Conservation (phyloP, 352 stramenopile genomes). For the Phytophthora sojae region DNA sequence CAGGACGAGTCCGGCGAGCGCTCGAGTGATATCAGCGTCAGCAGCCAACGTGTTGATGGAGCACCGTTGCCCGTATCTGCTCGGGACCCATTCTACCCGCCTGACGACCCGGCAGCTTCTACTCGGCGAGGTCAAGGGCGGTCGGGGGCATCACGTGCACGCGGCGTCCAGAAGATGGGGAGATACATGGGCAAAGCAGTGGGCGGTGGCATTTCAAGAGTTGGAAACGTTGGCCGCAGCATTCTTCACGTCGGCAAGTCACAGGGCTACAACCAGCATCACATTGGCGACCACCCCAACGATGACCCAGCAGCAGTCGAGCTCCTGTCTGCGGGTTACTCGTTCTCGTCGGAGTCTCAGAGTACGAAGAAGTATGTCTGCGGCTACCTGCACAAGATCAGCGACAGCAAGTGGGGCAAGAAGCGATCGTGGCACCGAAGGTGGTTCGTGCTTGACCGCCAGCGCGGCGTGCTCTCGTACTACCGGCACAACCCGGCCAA, state of each 20-base stretch:
- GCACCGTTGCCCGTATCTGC: constrained; percentile 18
- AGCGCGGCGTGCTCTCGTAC: constrained; percentile 79
- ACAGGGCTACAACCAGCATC: constrained; percentile 29
- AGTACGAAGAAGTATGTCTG: constrained; percentile 85
- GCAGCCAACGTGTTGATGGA: constrained; percentile 18
- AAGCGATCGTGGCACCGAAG: constrained; percentile 85
- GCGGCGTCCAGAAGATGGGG: constrained; percentile 78
- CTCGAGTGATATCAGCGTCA: constrained; percentile 17
- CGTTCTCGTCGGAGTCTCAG: constrained; percentile 81
- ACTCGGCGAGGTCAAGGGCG: constrained; percentile 28
- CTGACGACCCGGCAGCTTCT: constrained; percentile 17
- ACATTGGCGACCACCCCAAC: constrained; percentile 18
- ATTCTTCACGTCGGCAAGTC: constrained; percentile 80
- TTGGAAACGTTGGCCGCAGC: constrained; percentile 78
- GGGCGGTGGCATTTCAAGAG: constrained; percentile 79
- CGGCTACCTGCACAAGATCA: constrained; percentile 88
- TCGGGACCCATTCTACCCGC: constrained; percentile 33
- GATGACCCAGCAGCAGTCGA: constrained; percentile 41
- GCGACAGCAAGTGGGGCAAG: constrained; percentile 85
- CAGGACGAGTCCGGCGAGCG: constrained; percentile 22
- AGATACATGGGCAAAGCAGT: constrained; percentile 82
- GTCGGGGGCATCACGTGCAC: constrained; percentile 40
- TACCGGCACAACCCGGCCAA: constrained; percentile 85
- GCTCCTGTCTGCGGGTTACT: constrained; percentile 58
- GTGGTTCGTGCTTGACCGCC: constrained; percentile 87